Evolutionary conservation across 139 green algal genomes (phyloP), one percentile per base, ranked within the genome.

Genomic region (Ulvella scutata): DNA sequence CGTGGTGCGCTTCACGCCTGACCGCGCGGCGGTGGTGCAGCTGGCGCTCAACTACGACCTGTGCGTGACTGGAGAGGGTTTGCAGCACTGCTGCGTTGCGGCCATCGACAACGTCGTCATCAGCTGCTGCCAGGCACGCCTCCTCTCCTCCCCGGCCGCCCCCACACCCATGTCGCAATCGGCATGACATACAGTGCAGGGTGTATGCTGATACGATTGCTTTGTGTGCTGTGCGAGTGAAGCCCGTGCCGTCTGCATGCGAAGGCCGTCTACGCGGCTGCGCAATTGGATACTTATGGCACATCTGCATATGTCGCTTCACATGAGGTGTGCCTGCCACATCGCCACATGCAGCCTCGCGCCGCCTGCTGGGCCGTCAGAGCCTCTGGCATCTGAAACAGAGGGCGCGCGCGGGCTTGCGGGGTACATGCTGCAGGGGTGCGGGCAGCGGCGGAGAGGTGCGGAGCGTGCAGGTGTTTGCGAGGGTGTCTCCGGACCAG

Each of bases 401-500:
- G n/a, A n/a, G n/a, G n/a, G n/a, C n/a, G n/a, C n/a, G n/a, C n/a
- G n/a, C n/a, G n/a, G n/a, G n/a, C n/a, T n/a, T n/a, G n/a, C n/a
- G n/a, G n/a, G n/a, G n/a, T n/a, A n/a, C n/a, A n/a, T n/a, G n/a
- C n/a, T n/a, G n/a, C n/a, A n/a, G n/a, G n/a, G n/a, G n/a, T n/a
- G n/a, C n/a, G n/a, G n/a, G n/a, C n/a, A n/a, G n/a, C n/a, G n/a
- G n/a, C n/a, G n/a, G n/a, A n/a, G n/a, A n/a, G n/a, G n/a, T n/a
- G n/a, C n/a, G n/a, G n/a, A n/a, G n/a, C 0, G 29, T 67, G 61
- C 85, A 95, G 86, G 92, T 97, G 38, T 97, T 93, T 80, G 92
- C 92, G 7, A 83, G 92, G n/a, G 86, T 91, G 37, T 88, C 86
- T 3, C 92, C 94, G 4, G 91, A 98, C 61, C 94, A 99, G 79